These are phyloP conservation scores for Aspergillus thermomutatus DNA, from an alignment of 2,329 filamentous ascomycete species.

Conservation along the genomic window DNA sequence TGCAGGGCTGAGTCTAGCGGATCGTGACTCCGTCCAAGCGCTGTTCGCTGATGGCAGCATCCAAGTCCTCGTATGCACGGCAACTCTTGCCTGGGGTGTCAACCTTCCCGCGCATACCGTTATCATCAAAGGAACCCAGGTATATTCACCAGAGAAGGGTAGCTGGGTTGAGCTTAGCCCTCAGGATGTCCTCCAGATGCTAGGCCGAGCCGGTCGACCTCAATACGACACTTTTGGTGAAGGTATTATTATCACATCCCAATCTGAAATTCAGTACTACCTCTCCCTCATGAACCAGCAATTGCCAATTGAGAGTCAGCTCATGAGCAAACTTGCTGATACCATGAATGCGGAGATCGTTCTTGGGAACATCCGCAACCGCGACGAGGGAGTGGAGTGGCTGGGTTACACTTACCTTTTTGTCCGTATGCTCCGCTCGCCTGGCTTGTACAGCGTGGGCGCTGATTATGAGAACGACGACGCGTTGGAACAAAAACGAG, in stretches of 20 bases:
- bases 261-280: constrained; percentile 94
- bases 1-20: constrained; percentile 92
- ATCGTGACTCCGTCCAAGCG: constrained; percentile 92
- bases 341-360: constrained; percentile 97
- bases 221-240: constrained; percentile 98
- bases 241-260: constrained; percentile 97
- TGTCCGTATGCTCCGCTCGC: constrained; percentile 93
- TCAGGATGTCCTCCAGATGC: constrained; percentile 97
- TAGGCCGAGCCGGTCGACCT: constrained; percentile 91
- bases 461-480: constrained; percentile 93
- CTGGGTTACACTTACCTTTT: constrained; percentile 97
- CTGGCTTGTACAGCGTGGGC: constrained; percentile 91
- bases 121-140: constrained; percentile 97
- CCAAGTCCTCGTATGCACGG: constrained; percentile 93
- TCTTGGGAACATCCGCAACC: constrained; percentile 82
- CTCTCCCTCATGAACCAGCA: constrained; percentile 95
- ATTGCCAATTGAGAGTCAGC: constrained; percentile 93
- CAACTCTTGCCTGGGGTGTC: constrained; percentile 98
- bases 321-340: constrained; percentile 88
- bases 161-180: constrained; percentile 97
- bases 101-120: constrained; percentile 97
- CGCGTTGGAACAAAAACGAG: constrained; percentile 88
- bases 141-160: constrained; percentile 97
- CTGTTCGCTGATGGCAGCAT: constrained; percentile 88
- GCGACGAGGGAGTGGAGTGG: constrained; percentile 98